Evolutionary conservation across 352 stramenopile species (phyloP).

Genomic region (Globisporangium polare): DNA sequence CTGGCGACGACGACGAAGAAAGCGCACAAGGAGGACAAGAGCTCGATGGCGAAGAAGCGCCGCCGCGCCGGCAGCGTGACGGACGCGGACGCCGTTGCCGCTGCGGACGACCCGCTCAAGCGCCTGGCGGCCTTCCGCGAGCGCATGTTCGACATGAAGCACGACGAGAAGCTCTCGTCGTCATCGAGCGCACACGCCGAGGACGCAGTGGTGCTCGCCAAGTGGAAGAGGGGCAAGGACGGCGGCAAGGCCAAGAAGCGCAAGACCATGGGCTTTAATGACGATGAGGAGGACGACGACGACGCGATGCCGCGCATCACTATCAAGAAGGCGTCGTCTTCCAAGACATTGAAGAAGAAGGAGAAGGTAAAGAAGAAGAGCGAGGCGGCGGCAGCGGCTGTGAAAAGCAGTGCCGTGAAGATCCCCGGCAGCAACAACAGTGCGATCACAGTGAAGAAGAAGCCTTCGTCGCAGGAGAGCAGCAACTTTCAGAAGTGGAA

Average conservation of each 20-base stretch:
- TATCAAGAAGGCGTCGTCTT: conserved; percentile 19
- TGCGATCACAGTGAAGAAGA: conserved; percentile 2
- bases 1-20: conserved; percentile 6
- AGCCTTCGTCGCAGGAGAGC: not conserved
- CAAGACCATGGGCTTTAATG: conserved; percentile 1
- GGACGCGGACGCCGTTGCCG: conserved; percentile 12
- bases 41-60: conserved; percentile 24
- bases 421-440: not conserved
- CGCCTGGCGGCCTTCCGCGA: conserved; percentile 45
- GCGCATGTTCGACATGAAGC: conserved; percentile 54
- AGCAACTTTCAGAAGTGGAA: not conserved
- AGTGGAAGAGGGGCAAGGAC: conserved; percentile 33
- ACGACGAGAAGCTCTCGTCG: conserved; percentile 11
- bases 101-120: conserved; percentile 27
- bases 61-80: conserved; percentile 30
- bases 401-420: conserved; percentile 17
- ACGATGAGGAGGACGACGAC: conserved; percentile 16
- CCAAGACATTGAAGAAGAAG: conserved; percentile 26
- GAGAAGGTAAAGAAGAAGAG: conserved; percentile 15
- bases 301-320: conserved; percentile 34
- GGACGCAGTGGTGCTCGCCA: conserved; percentile 31
- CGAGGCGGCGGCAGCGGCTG: not conserved
- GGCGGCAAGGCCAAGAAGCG: conserved; percentile 26
- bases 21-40: conserved; percentile 1
- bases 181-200: not conserved